Evolutionary conservation across 768 basidiomycete genomes (phyloP).

Genomic region (Dentipellis sp.): DNA sequence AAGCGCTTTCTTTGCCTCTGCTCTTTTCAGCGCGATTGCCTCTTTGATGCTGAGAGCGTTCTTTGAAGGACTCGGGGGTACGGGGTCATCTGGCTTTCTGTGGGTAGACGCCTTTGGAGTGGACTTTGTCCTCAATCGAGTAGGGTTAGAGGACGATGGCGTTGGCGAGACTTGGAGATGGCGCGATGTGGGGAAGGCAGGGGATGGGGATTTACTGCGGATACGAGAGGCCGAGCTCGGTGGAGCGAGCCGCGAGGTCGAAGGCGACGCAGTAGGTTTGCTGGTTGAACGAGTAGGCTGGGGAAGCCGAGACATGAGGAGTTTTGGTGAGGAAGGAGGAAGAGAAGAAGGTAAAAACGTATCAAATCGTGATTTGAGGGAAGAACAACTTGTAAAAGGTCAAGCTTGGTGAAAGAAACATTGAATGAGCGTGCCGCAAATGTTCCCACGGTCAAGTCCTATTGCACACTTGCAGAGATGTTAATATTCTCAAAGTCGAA

Average conservation of each 20-base stretch:
- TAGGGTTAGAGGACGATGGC: not conserved
- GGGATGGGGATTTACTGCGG: not conserved
- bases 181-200: not conserved
- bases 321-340: too few relatives aligned
- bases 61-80: constrained; percentile 21
- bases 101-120: constrained; percentile 25
- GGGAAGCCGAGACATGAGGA: constrained; percentile 32
- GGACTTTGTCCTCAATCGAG: constrained; percentile 21
- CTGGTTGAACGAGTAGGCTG: constrained; percentile 23
- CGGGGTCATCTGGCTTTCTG: constrained; percentile 10
- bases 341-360: too few relatives aligned
- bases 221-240: not conserved
- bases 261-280: constrained; percentile 14
- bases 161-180: not conserved
- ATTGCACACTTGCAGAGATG: too few relatives aligned
- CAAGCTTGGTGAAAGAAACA: too few relatives aligned
- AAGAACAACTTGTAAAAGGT: too few relatives aligned
- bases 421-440: too few relatives aligned
- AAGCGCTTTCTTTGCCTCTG: constrained; percentile 61
- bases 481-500: too few relatives aligned
- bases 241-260: not conserved
- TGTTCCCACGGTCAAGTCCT: too few relatives aligned
- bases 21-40: constrained; percentile 69
- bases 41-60: constrained; percentile 52
- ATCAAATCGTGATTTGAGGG: too few relatives aligned